phyloP scores from a whole-genome alignment of 1,284 basidiomycete species.

The Cronartium ribicola region DNA sequence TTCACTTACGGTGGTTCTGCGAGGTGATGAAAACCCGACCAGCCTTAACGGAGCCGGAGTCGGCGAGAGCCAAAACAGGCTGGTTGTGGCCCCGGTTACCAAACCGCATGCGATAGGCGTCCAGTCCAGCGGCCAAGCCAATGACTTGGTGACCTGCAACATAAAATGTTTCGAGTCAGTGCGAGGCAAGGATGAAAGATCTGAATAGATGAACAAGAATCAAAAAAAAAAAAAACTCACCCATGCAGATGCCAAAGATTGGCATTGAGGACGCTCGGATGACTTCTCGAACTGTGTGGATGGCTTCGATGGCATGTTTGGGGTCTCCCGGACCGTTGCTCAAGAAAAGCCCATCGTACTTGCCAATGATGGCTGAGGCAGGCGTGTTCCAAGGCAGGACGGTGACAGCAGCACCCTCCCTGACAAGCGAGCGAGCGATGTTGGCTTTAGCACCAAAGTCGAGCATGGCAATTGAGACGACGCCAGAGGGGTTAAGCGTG shows the following conservation, averaged over 20 bases:
- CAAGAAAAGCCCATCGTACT: conserved; percentile 91
- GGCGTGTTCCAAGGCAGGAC: conserved; percentile 97
- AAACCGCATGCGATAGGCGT: conserved; percentile 95
- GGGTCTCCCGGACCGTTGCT: conserved; percentile 97
- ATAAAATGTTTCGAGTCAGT: not conserved
- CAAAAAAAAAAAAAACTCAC: conserved; percentile 50
- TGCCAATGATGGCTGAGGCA: conserved; percentile 82
- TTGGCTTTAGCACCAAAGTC: conserved; percentile 98
- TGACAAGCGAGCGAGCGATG: conserved; percentile 85
- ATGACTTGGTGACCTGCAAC: conserved; percentile 71
- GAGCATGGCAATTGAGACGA: conserved; percentile 86
- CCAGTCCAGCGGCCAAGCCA: conserved; percentile 91
- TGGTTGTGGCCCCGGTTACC: conserved; percentile 99
- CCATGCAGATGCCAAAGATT: conserved; percentile 99
- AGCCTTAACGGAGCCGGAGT: conserved; percentile 82
- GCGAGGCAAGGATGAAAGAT: not conserved
- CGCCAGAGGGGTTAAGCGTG: conserved; percentile 77
- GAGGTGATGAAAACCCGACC: conserved; percentile 93
- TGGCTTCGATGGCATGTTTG: conserved; percentile 79
- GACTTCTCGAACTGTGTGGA: conserved; percentile 71
- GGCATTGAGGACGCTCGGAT: conserved; percentile 85
- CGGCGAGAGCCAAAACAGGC: conserved; percentile 87
- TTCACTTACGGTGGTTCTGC: conserved; percentile 50
- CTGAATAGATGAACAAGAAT: not conserved
- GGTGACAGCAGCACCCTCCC: conserved; percentile 83